Evolutionary conservation across 495 filamentous ascomycete species (phyloP).

Genomic region (Hyaloscypha variabilis): DNA sequence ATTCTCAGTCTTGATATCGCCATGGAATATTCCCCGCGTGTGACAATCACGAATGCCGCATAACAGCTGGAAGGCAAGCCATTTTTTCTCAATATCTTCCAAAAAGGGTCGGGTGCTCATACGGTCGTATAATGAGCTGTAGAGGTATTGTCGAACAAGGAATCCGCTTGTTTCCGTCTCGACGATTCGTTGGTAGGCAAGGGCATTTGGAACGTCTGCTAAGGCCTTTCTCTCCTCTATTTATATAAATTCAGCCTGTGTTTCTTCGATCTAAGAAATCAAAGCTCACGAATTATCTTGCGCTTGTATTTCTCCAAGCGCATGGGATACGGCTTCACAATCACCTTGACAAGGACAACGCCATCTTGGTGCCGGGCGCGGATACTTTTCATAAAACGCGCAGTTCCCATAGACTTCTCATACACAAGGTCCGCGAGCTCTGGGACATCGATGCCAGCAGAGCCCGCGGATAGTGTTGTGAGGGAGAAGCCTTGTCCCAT

Average conservation of each 20-base stretch:
- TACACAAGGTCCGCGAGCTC: constrained; percentile 88
- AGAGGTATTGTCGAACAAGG: constrained; percentile 93
- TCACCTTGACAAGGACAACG: constrained; percentile 87
- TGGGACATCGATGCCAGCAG: constrained; percentile 89
- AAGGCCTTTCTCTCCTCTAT: constrained; percentile 80
- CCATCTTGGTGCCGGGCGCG: constrained; percentile 88
- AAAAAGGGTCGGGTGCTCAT: constrained; percentile 96
- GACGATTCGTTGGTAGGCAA: constrained; percentile 85
- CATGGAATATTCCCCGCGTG: constrained; percentile 87
- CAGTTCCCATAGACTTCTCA: constrained; percentile 89
- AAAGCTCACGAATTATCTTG: constrained; percentile 67
- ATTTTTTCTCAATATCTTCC: constrained; percentile 98
- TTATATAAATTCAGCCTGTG: constrained; percentile 1
- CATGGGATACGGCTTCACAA: constrained; percentile 86
- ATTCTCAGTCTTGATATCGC: constrained; percentile 98
- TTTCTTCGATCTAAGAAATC: not conserved
- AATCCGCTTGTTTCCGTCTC: constrained; percentile 91
- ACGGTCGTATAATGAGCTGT: constrained; percentile 96
- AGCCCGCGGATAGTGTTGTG: constrained; percentile 83
- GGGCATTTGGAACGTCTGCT: constrained; percentile 84
- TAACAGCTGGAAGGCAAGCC: constrained; percentile 95
- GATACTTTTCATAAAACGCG: constrained; percentile 97
- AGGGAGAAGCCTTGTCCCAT: constrained; percentile 99
- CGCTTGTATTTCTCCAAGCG: constrained; percentile 76
- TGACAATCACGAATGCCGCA: constrained; percentile 94